Conservation (phyloP, 2,329 filamentous ascomycete species). For the Trichoderma pleuroti region DNA sequence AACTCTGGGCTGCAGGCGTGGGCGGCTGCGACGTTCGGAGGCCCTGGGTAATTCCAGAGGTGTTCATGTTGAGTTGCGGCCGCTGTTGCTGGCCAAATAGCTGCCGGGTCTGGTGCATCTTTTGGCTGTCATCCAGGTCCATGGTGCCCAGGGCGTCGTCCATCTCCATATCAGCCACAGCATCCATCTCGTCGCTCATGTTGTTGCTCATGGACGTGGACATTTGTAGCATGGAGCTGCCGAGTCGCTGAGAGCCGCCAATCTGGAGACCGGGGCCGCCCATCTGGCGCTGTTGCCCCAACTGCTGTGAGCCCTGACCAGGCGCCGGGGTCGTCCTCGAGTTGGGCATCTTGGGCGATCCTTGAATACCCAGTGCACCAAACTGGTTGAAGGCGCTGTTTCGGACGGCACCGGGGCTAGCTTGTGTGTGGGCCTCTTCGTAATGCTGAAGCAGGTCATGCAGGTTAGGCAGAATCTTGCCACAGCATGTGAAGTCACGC, state of each 20-base stretch:
- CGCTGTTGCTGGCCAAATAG: constrained; percentile 61
- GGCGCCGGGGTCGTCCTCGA: constrained; percentile 33
- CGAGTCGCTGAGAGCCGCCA: constrained; percentile 31
- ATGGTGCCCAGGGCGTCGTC: constrained; percentile 72
- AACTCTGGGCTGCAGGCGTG: constrained; percentile 73
- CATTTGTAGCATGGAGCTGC: constrained; percentile 36
- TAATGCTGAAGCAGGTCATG: constrained; percentile 96
- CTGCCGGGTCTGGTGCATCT: constrained; percentile 67
- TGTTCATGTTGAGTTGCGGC: constrained; percentile 77
- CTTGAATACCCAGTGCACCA: constrained; percentile 34
- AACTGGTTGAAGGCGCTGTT: constrained; percentile 43
- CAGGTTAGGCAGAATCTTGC: constrained; percentile 80
- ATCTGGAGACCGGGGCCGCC: constrained; percentile 38
- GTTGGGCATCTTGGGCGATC: constrained; percentile 32
- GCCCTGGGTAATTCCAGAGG: constrained; percentile 71
- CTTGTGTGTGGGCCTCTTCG: constrained; percentile 85
- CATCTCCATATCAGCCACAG: constrained; percentile 94
- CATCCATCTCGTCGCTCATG: constrained; percentile 66
- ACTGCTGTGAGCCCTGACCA: constrained; percentile 30
- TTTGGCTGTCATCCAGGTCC: constrained; percentile 60
- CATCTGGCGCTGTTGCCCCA: constrained; percentile 35
- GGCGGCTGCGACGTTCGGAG: constrained; percentile 81
- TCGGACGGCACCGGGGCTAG: constrained; percentile 44
- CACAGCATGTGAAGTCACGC: constrained; percentile 95
- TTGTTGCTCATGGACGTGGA: constrained; percentile 41